Evolutionary conservation across 805 yeast species (phyloP).

Genomic region (Metschnikowia lochheadii): DNA sequence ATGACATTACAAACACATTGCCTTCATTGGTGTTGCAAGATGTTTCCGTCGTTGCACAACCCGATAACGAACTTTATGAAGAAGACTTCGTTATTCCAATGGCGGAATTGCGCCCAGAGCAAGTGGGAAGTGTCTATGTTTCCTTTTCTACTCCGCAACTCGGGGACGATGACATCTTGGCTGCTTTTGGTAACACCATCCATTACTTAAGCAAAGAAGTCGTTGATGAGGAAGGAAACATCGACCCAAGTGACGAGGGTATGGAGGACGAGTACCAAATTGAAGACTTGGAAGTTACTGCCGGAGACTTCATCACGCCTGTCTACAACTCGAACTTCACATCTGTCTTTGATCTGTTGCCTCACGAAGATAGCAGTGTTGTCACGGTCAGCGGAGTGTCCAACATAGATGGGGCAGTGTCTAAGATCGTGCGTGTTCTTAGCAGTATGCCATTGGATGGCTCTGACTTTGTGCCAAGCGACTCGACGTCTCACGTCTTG

Average conservation of each 20-base stretch:
- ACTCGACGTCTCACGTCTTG: slow-evolving; percentile 62
- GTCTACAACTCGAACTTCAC: slow-evolving; percentile 75
- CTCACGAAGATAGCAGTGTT: slow-evolving; percentile 57
- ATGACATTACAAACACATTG: slow-evolving; percentile 78
- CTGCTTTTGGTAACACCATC: slow-evolving; percentile 60
- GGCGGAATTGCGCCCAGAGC: slow-evolving; percentile 65
- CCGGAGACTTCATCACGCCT: slow-evolving; percentile 82
- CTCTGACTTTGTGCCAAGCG: slow-evolving; percentile 58
- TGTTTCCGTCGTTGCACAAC: slow-evolving; percentile 65
- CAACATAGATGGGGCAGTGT: slow-evolving; percentile 41
- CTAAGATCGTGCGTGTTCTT: slow-evolving; percentile 48
- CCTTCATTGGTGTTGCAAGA: slow-evolving; percentile 72
- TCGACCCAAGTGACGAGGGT: slow-evolving; percentile 70
- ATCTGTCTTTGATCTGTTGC: slow-evolving; percentile 67
- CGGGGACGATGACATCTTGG: slow-evolving; percentile 34
- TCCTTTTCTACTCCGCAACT: slow-evolving; percentile 62
- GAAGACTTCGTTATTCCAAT: slow-evolving; percentile 77
- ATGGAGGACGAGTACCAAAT: slow-evolving; percentile 91
- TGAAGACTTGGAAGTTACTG: slow-evolving; percentile 66
- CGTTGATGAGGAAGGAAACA: slow-evolving; percentile 64
- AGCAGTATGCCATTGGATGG: slow-evolving; percentile 63
- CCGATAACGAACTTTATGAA: slow-evolving; percentile 52
- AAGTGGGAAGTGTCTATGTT: slow-evolving; percentile 72
- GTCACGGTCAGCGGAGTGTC: slow-evolving; percentile 53
- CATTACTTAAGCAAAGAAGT: slow-evolving; percentile 76